A percentile compares a stretch with the other conserved stretches of the same genome.
These are phyloP conservation scores for Aristolochia californica DNA, from an alignment of 164 flowering plant genomes.

Conservation along the genomic window DNA sequence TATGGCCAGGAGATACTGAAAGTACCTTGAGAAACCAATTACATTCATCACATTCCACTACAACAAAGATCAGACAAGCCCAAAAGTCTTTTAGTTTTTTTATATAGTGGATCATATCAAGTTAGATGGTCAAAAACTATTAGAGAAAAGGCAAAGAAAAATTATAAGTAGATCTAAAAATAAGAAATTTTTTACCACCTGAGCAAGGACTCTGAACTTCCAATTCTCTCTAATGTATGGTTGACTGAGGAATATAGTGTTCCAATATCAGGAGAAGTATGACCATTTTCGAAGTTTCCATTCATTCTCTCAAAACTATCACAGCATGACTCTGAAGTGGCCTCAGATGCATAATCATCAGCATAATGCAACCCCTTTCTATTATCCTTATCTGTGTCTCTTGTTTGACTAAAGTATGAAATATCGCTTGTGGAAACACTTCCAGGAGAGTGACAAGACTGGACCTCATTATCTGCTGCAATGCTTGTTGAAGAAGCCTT, in stretches of 20 bases:
- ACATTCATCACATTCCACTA: too few relatives aligned
- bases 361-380: slow-evolving; percentile 15
- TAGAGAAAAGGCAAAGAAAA: too few relatives aligned
- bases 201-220: slow-evolving; percentile 58
- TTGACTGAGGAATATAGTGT: slow-evolving; percentile 15
- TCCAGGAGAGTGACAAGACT: slow-evolving; percentile 37
- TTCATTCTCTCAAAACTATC: slow-evolving; percentile 32
- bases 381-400: slow-evolving; percentile 26
- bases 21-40: too few relatives aligned
- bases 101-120: too few relatives aligned
- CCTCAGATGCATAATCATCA: slow-evolving; percentile 43
- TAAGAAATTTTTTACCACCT: slow-evolving; percentile 35
- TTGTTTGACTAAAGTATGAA: slow-evolving; percentile 39
- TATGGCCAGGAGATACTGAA: not conserved
- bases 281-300: slow-evolving; percentile 35
- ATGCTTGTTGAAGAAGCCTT: slow-evolving; percentile 71
- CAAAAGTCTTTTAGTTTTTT: too few relatives aligned
- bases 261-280: slow-evolving; percentile 32
- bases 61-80: too few relatives aligned
- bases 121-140: too few relatives aligned
- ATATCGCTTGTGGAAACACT: slow-evolving; percentile 44
- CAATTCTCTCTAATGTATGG: slow-evolving; percentile 34
- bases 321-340: slow-evolving; percentile 25
- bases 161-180: not conserved
- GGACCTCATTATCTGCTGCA: slow-evolving; percentile 50